Evolutionary conservation across 176 grass and related monocot genomes (phyloP).

Genomic region (Cocos nucifera): DNA sequence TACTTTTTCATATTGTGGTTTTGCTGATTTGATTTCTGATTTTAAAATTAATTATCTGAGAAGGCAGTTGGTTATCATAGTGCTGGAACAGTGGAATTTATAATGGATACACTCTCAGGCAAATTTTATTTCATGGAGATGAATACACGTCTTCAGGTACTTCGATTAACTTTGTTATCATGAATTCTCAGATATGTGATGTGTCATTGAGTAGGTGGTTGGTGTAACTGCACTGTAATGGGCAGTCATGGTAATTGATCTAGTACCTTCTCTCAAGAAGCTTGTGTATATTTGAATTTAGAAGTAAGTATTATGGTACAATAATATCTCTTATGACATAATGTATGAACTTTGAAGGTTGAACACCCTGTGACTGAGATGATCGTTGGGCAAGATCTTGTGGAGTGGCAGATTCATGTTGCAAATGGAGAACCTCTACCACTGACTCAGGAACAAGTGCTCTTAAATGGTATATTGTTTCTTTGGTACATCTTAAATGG

Average conservation of each 20-base stretch:
- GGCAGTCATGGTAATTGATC: too few relatives aligned
- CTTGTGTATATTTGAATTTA: too few relatives aligned
- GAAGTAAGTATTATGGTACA: too few relatives aligned
- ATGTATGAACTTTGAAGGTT: slow-evolving; percentile 44
- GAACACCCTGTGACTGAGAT: slow-evolving; percentile 95
- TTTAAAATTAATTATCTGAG: slow-evolving; percentile 6
- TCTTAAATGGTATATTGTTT: slow-evolving; percentile 59
- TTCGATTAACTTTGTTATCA: slow-evolving; percentile 5
- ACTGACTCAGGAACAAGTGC: slow-evolving; percentile 63
- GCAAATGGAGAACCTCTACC: slow-evolving; percentile 83
- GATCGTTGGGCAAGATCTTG: slow-evolving; percentile 95
- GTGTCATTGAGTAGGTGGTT: not conserved
- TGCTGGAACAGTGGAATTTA: slow-evolving; percentile 98
- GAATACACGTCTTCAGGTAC: slow-evolving; percentile 95
- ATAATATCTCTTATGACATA: too few relatives aligned
- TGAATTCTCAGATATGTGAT: not conserved
- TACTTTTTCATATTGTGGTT: not conserved
- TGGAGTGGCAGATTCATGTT: slow-evolving; percentile 98
- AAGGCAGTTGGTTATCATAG: slow-evolving; percentile 98
- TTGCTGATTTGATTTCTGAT: not conserved
- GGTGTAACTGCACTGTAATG: too few relatives aligned
- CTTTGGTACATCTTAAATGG: slow-evolving; percentile 38
- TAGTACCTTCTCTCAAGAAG: too few relatives aligned
- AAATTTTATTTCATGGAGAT: slow-evolving; percentile 99
- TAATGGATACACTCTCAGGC: slow-evolving; percentile 76